Evolutionary conservation across 495 filamentous ascomycete genomes (phyloP).

Genomic region (Barbatosphaeria neglecta): DNA sequence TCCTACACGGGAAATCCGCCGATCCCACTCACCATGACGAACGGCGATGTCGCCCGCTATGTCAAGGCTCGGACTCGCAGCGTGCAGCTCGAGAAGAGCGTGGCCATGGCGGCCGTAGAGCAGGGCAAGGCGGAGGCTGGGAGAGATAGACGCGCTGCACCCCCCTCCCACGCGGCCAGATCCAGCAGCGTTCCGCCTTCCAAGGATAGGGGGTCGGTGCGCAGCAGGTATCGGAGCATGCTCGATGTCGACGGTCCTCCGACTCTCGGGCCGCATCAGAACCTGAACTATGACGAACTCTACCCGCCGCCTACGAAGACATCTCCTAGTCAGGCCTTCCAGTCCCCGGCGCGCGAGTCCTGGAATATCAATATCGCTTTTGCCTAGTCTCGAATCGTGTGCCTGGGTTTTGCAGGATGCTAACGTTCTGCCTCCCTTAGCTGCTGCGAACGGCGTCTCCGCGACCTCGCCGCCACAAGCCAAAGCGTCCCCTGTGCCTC

Average conservation of each 20-base stretch:
- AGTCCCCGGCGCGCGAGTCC: conserved; percentile 10
- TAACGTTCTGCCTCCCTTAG: conserved; percentile 3
- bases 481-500: conserved; percentile 19
- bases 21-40: conserved; percentile 25
- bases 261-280: conserved; percentile 30
- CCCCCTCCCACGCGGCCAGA: conserved; percentile 13
- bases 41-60: conserved; percentile 25
- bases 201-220: conserved; percentile 17
- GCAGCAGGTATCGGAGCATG: conserved; percentile 37
- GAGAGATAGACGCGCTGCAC: conserved; percentile 11
- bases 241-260: conserved; percentile 35
- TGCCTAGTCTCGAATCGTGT: neutral
- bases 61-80: conserved; percentile 30
- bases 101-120: conserved; percentile 10
- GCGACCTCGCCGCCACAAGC: conserved; percentile 12
- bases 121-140: conserved; percentile 6
- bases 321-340: conserved; percentile 22
- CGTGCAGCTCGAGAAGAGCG: conserved; percentile 31
- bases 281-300: conserved; percentile 36
- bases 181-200: conserved; percentile 22
- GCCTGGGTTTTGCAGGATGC: no score
- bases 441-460: conserved; percentile 39
- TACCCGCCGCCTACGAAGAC: conserved; percentile 18
- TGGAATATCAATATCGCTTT: conserved; percentile 3
- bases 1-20: no score